Conservation (phyloP, 371 early-diverging fungal species). For the Mucor lusitanicus region DNA sequence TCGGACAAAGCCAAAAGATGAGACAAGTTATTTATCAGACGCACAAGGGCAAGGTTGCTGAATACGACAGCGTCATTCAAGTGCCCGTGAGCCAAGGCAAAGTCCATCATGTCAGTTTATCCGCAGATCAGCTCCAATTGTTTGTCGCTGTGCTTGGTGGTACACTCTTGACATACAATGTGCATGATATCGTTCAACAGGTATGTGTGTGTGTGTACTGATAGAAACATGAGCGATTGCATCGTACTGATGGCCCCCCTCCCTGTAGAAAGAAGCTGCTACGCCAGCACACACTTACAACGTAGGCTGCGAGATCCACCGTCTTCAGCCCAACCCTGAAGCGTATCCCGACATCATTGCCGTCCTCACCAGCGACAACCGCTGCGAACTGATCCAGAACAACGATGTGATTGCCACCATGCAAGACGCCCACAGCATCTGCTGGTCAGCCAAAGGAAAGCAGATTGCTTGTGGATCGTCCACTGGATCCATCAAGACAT, state of each 20-base stretch:
- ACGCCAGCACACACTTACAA: slow-evolving; percentile 20
- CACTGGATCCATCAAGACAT: slow-evolving; percentile 33
- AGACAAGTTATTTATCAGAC: slow-evolving; percentile 23
- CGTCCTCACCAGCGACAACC: slow-evolving; percentile 23
- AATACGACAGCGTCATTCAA: slow-evolving; percentile 17
- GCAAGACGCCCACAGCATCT: slow-evolving; percentile 27
- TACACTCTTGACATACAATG: slow-evolving; percentile 30
- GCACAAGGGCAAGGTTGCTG: slow-evolving; percentile 17
- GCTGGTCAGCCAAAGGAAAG: slow-evolving; percentile 60
- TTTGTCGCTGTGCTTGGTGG: slow-evolving; percentile 32
- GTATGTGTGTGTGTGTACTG: slow-evolving; percentile 7
- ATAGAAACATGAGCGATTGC: too few species aligned
- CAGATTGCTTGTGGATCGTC: slow-evolving; percentile 47
- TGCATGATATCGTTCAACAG: slow-evolving; percentile 32
- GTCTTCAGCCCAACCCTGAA: slow-evolving; percentile 47
- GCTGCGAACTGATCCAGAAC: slow-evolving; percentile 27
- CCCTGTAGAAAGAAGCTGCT: slow-evolving; percentile 9
- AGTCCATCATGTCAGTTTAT: slow-evolving; percentile 35
- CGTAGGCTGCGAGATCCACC: slow-evolving; percentile 24
- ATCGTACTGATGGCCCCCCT: not conserved
- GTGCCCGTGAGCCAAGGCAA: slow-evolving; percentile 18
- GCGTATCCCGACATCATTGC: slow-evolving; percentile 33
- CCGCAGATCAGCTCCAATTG: slow-evolving; percentile 34
- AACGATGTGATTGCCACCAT: slow-evolving; percentile 18
- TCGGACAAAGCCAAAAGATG: slow-evolving; percentile 30